Evolutionary conservation across 1,284 basidiomycete genomes (phyloP).

Genomic region (Cerioporus squamosus): DNA sequence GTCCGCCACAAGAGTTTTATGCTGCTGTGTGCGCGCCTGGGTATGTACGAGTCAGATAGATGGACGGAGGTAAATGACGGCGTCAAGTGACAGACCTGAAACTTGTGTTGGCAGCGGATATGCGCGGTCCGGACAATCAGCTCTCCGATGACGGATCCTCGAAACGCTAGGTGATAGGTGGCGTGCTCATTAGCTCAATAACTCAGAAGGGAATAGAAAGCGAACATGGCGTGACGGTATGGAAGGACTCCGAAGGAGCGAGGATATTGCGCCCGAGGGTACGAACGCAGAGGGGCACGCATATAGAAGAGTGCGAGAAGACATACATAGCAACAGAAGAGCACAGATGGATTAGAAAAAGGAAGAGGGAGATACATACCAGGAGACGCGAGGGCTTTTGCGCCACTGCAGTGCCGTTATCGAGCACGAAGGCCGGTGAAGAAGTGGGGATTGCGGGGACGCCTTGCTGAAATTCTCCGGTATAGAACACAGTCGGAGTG

Average conservation of each 20-base stretch:
- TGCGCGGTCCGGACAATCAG: neutral
- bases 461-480: neutral
- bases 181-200: neutral
- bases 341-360: neutral
- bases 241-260: neutral
- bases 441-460: neutral
- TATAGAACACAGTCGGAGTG: neutral
- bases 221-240: neutral
- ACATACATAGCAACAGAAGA: neutral
- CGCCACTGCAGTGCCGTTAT: neutral
- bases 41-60: neutral
- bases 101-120: neutral
- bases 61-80: neutral
- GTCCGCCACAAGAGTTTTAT: neutral
- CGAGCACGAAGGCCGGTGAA: neutral
- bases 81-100: conserved; percentile 5
- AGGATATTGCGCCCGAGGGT: neutral
- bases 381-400: neutral
- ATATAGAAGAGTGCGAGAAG: neutral
- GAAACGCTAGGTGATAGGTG: neutral
- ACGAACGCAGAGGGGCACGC: neutral
- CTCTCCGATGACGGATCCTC: neutral
- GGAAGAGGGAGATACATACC: neutral
- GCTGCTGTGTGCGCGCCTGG: conserved; percentile 1
- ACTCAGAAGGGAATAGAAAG: neutral